Evolutionary conservation across 805 yeast genomes (phyloP).

Genomic region (Suhomyces faveliae): DNA sequence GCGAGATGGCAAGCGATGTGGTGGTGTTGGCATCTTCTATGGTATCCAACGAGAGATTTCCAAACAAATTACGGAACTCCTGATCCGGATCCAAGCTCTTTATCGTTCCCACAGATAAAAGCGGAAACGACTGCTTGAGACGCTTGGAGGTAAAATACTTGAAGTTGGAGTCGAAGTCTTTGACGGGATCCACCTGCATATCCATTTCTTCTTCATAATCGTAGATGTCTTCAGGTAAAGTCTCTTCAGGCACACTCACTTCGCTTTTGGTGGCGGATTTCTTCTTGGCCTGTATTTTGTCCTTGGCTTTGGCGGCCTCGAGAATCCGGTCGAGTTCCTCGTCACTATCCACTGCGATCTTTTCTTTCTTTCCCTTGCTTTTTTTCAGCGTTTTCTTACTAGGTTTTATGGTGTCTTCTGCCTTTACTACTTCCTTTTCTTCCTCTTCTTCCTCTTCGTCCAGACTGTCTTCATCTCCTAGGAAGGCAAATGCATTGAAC

Average conservation of each 20-base stretch:
- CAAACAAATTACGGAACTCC: slow-evolving; percentile 70
- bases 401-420: neutral
- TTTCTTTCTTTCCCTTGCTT: slow-evolving; percentile 21
- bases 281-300: slow-evolving; percentile 12
- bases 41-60: slow-evolving; percentile 64
- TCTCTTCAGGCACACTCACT: slow-evolving; percentile 13
- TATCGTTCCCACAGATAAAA: slow-evolving; percentile 44
- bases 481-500: slow-evolving; percentile 47
- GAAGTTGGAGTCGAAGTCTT: slow-evolving; percentile 44
- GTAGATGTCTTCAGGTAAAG: slow-evolving; percentile 8
- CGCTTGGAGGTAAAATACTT: slow-evolving; percentile 46
- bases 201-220: slow-evolving; percentile 24
- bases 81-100: slow-evolving; percentile 71
- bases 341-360: slow-evolving; percentile 39
- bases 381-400: neutral
- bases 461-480: slow-evolving; percentile 29
- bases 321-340: slow-evolving; percentile 60
- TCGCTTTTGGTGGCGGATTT: slow-evolving; percentile 11
- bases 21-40: slow-evolving; percentile 75
- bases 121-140: slow-evolving; percentile 36
- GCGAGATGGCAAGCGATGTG: slow-evolving; percentile 66
- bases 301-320: slow-evolving; percentile 36
- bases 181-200: slow-evolving; percentile 28
- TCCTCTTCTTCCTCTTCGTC: slow-evolving; percentile 17
- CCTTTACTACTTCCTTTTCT: slow-evolving; percentile 16